Evolutionary conservation across 163 green algal genomes (phyloP).

Genomic region (Picocystis sp.): DNA sequence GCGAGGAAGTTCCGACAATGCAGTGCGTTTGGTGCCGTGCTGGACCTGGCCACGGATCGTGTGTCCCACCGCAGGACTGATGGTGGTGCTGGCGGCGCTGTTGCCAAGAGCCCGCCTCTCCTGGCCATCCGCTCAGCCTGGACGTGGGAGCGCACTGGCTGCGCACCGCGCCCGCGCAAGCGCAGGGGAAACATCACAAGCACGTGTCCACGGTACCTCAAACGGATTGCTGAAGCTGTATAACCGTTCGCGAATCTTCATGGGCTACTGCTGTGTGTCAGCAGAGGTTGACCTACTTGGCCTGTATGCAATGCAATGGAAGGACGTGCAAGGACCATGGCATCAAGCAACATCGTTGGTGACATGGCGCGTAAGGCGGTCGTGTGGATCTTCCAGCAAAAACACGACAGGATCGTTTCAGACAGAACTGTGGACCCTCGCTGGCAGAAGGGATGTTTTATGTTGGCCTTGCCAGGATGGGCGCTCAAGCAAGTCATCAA

Average conservation of each 20-base stretch:
- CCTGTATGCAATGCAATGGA: constrained; percentile 4
- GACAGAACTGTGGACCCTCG: too few species aligned
- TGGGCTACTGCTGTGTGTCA: constrained; percentile 4
- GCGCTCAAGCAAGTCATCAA: too few species aligned
- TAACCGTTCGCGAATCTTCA: constrained; percentile 5
- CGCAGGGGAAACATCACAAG: constrained; percentile 1
- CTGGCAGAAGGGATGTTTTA: too few species aligned
- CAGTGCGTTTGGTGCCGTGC: constrained; percentile 2
- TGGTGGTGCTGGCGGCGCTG: constrained; percentile 4
- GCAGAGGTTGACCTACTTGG: constrained; percentile 5
- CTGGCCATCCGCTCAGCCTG: constrained; percentile 1
- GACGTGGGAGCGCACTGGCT: constrained; percentile 3
- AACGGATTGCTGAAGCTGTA: constrained; percentile 6
- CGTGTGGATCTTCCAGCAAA: too few species aligned
- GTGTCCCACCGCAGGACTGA: constrained; percentile 4
- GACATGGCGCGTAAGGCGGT: too few species aligned
- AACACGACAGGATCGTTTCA: too few species aligned
- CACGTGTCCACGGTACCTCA: neutral
- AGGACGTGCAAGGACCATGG: too few species aligned
- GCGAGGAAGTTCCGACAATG: constrained; percentile 2
- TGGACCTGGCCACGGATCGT: constrained; percentile 7
- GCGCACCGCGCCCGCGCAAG: neutral
- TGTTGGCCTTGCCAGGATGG: too few species aligned
- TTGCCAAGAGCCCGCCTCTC: neutral
- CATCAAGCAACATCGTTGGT: too few species aligned